These are phyloP conservation scores for Prunus campanulata DNA, from an alignment of 306 rosid species.

Conservation along the genomic window DNA sequence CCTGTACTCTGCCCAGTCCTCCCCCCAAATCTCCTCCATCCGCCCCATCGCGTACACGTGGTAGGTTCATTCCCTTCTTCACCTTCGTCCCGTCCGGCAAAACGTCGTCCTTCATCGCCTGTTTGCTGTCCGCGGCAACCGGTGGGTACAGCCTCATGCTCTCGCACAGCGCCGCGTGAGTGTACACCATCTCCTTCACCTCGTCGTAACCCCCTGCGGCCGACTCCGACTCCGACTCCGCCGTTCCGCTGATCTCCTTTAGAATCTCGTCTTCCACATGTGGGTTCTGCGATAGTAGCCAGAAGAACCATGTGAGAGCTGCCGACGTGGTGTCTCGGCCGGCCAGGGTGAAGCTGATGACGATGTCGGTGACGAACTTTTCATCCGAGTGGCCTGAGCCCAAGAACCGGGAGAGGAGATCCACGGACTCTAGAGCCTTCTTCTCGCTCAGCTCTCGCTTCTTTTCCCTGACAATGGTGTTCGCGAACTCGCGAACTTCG, in stretches of 20 bases:
- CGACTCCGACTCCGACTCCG: not conserved
- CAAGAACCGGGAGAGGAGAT: too few relatives aligned
- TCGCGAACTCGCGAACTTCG: too few relatives aligned
- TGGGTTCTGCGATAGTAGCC: conserved; percentile 34
- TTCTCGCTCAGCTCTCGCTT: conserved; percentile 9
- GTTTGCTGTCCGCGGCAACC: conserved; percentile 41
- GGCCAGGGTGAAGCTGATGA: conserved; percentile 58
- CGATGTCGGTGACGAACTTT: conserved; percentile 43
- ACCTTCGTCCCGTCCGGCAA: conserved; percentile 62
- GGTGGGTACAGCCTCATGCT: conserved; percentile 76
- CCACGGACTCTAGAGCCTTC: too few relatives aligned
- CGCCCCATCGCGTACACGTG: conserved; percentile 66
- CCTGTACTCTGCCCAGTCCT: conserved; percentile 52
- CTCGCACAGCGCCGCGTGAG: conserved; percentile 67
- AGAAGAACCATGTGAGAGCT: too few relatives aligned
- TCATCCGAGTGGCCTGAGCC: conserved; percentile 51
- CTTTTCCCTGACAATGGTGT: conserved; percentile 36
- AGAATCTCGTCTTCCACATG: conserved; percentile 37
- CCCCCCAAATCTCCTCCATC: conserved; percentile 57
- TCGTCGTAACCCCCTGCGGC: conserved; percentile 30
- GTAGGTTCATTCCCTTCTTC: conserved; percentile 53
- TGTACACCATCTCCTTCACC: conserved; percentile 55
- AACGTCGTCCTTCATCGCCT: conserved; percentile 39
- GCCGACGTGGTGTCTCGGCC: conserved; percentile 41
- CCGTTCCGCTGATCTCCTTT: conserved; percentile 24